Evolutionary conservation across 345 rosid species (phyloP), one percentile per base, ranked within the genome.

Genomic region (Dovyalis caffra): DNA sequence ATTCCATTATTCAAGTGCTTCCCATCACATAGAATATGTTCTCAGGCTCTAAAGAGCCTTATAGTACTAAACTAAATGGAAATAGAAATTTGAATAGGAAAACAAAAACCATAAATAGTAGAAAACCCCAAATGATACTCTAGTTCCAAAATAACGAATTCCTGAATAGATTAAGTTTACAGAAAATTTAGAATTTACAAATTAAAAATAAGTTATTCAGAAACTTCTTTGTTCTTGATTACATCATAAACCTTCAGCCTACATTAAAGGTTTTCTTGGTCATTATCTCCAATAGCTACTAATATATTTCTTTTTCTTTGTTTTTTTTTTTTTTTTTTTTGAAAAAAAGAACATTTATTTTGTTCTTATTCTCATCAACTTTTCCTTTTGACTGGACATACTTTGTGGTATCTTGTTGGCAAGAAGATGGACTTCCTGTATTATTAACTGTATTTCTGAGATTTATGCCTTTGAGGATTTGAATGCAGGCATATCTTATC

Each of bases 401-500:
- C 67, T 64, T 33, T 31, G 37, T 32, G 67, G 37, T 64, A 29
- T 64, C 40, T 15, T n/a, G 60, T n/a, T n/a, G 60, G 60, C 60
- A 53, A 53, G 28, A 53, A 53, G n/a, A 53, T n/a, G n/a, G 28
- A n/a, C 25, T 53, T 53, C 28, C 26, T 53, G 60, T n/a, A n/a
- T 53, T 8, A 29, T 64, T 33, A n/a, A 8, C 21, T 31, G 35
- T 70, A 38, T 77, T 77, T 32, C 56, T 73, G 71, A 66, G 64
- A 69, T 57, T 56, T 53, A 68, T 56, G n/a, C 37, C 37, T 8
- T 60, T 64, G 60, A 38, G 70, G 8, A 28, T 63, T 74, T 74
- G 64, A 77, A 47, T 88, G 70, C 77, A 95, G 98, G 99, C 64
- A 77, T 89, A 77, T 87, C 97, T 12, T 95, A 91, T 85, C 80